Conservation (phyloP, 495 filamentous ascomycete genomes). For the Aspergillus conjunctus region DNA sequence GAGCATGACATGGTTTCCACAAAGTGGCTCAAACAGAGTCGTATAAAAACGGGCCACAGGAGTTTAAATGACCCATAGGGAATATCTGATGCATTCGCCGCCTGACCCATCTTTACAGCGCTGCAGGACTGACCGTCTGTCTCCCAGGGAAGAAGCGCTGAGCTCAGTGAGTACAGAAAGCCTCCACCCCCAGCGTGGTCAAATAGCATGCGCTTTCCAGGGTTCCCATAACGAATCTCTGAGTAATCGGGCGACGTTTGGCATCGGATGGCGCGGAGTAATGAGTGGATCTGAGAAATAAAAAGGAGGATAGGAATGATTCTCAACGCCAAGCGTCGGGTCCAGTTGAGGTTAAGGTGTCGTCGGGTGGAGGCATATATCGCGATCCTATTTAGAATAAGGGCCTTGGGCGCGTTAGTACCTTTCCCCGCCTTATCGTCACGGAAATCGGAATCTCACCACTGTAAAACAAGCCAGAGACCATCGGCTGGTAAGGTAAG, state of each 20-base stretch:
- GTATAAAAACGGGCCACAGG: conserved; percentile 86
- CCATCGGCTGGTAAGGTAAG: conserved; percentile 92
- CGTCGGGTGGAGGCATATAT: conserved; percentile 89
- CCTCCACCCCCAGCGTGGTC: conserved; percentile 73
- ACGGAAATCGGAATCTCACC: conserved; percentile 38
- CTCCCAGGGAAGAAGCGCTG: conserved; percentile 66
- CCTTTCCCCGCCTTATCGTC: neutral
- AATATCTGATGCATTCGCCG: conserved; percentile 44
- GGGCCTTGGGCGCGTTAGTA: conserved; percentile 53
- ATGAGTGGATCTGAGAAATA: conserved; percentile 60
- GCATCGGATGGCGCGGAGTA: conserved; percentile 87
- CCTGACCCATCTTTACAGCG: conserved; percentile 69
- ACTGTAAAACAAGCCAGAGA: conserved; percentile 82
- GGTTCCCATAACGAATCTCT: conserved; percentile 69
- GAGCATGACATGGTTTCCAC: conserved; percentile 84
- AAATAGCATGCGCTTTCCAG: conserved; percentile 63
- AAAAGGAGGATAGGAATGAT: conserved; percentile 77
- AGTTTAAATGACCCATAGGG: conserved; percentile 74
- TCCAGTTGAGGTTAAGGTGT: conserved; percentile 70
- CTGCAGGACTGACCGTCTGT: conserved; percentile 70
- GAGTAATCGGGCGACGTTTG: conserved; percentile 83
- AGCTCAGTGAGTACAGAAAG: conserved; percentile 69
- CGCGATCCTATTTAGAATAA: conserved; percentile 87
- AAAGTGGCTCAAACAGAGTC: conserved; percentile 82
- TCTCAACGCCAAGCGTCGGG: conserved; percentile 71